phyloP scores from a whole-genome alignment of 2,329 filamentous ascomycete genomes.

The Pyrenochaeta sp. region DNA sequence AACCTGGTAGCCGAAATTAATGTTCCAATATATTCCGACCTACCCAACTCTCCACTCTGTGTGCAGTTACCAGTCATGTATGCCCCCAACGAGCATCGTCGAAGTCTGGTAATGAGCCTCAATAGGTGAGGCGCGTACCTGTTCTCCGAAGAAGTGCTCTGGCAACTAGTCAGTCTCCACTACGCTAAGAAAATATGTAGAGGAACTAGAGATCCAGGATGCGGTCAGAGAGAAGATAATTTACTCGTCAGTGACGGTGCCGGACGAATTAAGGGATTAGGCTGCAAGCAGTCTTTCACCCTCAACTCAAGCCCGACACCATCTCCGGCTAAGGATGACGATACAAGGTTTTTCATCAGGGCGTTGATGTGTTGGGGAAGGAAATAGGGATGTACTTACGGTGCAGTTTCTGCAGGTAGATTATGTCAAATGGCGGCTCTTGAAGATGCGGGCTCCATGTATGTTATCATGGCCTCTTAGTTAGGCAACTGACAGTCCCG shows the following conservation, averaged over 20 bases:
- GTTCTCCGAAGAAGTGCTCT: neutral
- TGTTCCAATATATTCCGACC: no score
- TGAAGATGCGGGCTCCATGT: neutral
- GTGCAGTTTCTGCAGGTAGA: neutral
- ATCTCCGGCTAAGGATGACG: conserved; percentile 96
- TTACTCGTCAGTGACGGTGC: conserved; percentile 40
- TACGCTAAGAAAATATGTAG: neutral
- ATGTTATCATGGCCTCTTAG: neutral
- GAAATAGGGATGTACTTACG: conserved; percentile 15
- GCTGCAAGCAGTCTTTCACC: conserved; percentile 29
- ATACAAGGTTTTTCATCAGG: conserved; percentile 89
- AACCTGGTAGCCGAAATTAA: no score
- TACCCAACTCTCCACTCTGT: neutral
- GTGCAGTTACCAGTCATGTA: neutral
- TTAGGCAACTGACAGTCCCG: neutral
- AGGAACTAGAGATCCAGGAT: neutral
- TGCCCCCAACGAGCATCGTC: neutral
- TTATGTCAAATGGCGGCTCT: neutral
- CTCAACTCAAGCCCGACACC: conserved; percentile 30
- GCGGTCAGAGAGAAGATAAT: conserved; percentile 51
- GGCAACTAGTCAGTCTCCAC: neutral
- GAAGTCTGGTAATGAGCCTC: neutral
- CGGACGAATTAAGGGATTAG: conserved; percentile 30
- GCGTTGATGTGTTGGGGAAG: conserved; percentile 10
- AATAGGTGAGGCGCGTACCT: neutral